Evolutionary conservation across 768 basidiomycete genomes (phyloP).

Genomic region (Auricularia sp.): DNA sequence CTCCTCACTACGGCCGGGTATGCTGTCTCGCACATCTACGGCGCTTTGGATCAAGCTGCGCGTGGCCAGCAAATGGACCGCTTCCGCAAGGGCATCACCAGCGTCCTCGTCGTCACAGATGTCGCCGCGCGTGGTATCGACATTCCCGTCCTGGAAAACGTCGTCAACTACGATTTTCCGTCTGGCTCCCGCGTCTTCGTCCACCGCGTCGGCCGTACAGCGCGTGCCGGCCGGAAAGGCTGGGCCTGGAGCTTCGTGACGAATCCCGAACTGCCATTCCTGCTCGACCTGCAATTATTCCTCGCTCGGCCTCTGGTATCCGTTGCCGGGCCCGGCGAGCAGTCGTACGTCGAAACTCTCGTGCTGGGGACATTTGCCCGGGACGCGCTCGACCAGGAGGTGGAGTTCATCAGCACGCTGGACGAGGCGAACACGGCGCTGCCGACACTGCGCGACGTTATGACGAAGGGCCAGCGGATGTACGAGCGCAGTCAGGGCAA

Average conservation of each 20-base stretch:
- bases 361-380: slow-evolving; percentile 78
- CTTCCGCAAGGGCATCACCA: slow-evolving; percentile 72
- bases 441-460: slow-evolving; percentile 61
- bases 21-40: slow-evolving; percentile 88
- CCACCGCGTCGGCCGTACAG: slow-evolving; percentile 94
- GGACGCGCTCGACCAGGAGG: slow-evolving; percentile 69
- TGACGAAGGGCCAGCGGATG: slow-evolving; percentile 83
- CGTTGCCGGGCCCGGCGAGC: slow-evolving; percentile 42
- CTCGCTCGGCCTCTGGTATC: slow-evolving; percentile 65
- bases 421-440: slow-evolving; percentile 57
- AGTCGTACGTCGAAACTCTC: slow-evolving; percentile 59
- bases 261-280: slow-evolving; percentile 73
- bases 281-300: slow-evolving; percentile 89
- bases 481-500: slow-evolving; percentile 91
- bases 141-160: slow-evolving; percentile 91
- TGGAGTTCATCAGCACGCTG: slow-evolving; percentile 64
- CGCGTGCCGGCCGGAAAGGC: slow-evolving; percentile 86
- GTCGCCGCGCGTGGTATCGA: slow-evolving; percentile 98
- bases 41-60: slow-evolving; percentile 85
- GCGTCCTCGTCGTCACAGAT: slow-evolving; percentile 90
- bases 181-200: slow-evolving; percentile 88
- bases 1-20: slow-evolving; percentile 77
- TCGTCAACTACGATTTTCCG: slow-evolving; percentile 97
- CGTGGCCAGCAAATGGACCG: slow-evolving; percentile 83
- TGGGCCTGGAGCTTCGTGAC: slow-evolving; percentile 96